phyloP scores from a whole-genome alignment of 2,329 filamentous ascomycete genomes.

The Botryotinia narcissicola region DNA sequence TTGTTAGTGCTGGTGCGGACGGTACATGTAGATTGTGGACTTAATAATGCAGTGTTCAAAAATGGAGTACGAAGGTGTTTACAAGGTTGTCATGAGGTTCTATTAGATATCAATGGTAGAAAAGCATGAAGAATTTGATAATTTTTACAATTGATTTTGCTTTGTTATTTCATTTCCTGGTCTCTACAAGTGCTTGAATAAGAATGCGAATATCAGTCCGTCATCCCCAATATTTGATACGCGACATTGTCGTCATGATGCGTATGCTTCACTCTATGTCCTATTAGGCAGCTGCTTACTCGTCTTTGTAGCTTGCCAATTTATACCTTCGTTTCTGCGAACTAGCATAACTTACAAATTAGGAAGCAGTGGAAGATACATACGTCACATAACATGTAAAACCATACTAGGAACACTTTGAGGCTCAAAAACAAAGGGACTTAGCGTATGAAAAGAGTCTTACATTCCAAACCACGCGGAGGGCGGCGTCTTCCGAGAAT shows the following conservation, averaged over 20 bases:
- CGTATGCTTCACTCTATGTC: background rate
- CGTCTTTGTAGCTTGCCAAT: background rate
- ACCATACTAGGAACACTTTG: background rate
- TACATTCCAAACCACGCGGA: background rate
- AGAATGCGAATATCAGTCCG: background rate
- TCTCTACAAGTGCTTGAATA: background rate
- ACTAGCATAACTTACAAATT: background rate
- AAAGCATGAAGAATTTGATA: constrained; percentile 18
- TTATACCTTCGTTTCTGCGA: background rate
- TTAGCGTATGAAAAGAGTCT: background rate
- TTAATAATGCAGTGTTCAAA: constrained; percentile 39
- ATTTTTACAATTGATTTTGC: background rate
- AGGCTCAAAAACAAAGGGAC: background rate
- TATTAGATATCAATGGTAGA: constrained; percentile 20
- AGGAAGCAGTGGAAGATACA: background rate
- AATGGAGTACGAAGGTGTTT: constrained; percentile 20
- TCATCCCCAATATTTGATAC: background rate
- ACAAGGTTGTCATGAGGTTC: constrained; percentile 10
- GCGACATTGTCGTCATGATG: background rate
- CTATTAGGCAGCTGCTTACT: background rate
- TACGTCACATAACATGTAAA: background rate
- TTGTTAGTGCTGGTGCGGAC: constrained; percentile 90
- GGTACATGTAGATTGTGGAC: constrained; percentile 90
- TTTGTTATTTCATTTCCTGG: background rate
- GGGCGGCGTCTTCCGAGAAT: background rate